Evolutionary conservation across 2,329 filamentous ascomycete species (phyloP), one percentile per base, ranked within the genome.

Genomic region (Emmonsiellopsis sp.): DNA sequence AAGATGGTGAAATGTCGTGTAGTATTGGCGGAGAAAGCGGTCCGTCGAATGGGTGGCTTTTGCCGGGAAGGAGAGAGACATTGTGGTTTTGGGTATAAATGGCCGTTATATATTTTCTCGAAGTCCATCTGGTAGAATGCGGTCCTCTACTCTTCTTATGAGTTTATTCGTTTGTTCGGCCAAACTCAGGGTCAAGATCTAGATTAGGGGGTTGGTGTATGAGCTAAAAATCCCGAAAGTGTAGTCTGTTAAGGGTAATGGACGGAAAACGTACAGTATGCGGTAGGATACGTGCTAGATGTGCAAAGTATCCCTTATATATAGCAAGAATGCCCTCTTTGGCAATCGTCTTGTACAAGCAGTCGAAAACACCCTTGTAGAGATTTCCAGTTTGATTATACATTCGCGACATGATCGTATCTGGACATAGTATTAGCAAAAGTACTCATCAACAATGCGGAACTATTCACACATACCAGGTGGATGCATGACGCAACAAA

Each of bases 331-430:
- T 64, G 20, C 93, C 93, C 70, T 98, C 93, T 0, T 89, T 95
- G 67, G 85, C 86, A 57, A 98, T 79, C 0, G 93, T 98, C 74
- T 95, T 91, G 68, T 81, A 82, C 56, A 97, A 73, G 69, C 93
- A 98, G 73, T 98, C 93, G 58, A 95, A 87, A 4, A 94, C 89
- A 55, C 91, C 87, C 61, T 81, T 85, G 77, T 98, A 98, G n/a
- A 98, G 79, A 68, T 96, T 95, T 51, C 93, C 93, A 57, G 91
- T 95, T 71, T 98, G 93, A 76, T 98, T 98, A 78, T 98, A 98
- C 78, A 98, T 85, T 58, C 93, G 86, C 57, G 89, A 93, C 93
- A 98, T 98, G 73, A 98, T 88, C 5, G 93, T 98, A 70, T 98
- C 93, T 81, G 57, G 46, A 53, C 46, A 52, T 37, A 42, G 38